Conservation (phyloP, 2,329 filamentous ascomycete genomes). For the Alternaria sp. region DNA sequence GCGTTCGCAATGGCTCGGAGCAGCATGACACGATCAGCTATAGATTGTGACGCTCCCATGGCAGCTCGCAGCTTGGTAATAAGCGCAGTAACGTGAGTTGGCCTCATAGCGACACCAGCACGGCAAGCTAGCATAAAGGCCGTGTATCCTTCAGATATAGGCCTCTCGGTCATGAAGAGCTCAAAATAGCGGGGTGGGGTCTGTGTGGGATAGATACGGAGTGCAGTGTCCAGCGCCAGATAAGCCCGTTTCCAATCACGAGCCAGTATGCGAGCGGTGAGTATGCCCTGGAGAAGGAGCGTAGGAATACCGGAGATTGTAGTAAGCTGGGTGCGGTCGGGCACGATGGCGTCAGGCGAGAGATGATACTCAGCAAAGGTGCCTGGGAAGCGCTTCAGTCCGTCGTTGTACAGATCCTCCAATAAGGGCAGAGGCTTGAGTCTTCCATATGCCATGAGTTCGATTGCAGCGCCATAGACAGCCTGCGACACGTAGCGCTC, state of each 20-base stretch:
- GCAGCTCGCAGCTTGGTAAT: constrained; percentile 44
- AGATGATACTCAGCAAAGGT: constrained; percentile 59
- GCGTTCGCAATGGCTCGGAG: constrained; percentile 54
- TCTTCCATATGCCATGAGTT: constrained; percentile 56
- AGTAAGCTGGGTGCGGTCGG: constrained; percentile 51
- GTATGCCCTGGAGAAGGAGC: constrained; percentile 58
- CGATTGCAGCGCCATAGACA: constrained; percentile 61
- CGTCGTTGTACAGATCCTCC: constrained; percentile 57
- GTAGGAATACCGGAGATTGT: constrained; percentile 51
- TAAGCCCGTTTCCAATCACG: constrained; percentile 61
- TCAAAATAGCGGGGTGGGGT: constrained; percentile 56
- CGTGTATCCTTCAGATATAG: constrained; percentile 58
- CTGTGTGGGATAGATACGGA: constrained; percentile 58
- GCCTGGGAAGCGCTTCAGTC: constrained; percentile 58
- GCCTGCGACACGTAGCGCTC: constrained; percentile 53
- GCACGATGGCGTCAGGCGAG: constrained; percentile 57
- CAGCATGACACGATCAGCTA: constrained; percentile 35
- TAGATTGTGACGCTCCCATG: constrained; percentile 21
- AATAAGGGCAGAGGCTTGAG: constrained; percentile 51
- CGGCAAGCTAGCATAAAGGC: constrained; percentile 60
- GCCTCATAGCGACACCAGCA: constrained; percentile 50
- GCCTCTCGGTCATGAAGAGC: constrained; percentile 57
- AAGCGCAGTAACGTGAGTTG: constrained; percentile 43
- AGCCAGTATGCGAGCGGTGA: constrained; percentile 56
- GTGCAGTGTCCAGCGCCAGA: constrained; percentile 58